These are phyloP conservation scores for Ustilago trichophora DNA, from an alignment of 1,284 basidiomycete genomes.

Conservation along the genomic window DNA sequence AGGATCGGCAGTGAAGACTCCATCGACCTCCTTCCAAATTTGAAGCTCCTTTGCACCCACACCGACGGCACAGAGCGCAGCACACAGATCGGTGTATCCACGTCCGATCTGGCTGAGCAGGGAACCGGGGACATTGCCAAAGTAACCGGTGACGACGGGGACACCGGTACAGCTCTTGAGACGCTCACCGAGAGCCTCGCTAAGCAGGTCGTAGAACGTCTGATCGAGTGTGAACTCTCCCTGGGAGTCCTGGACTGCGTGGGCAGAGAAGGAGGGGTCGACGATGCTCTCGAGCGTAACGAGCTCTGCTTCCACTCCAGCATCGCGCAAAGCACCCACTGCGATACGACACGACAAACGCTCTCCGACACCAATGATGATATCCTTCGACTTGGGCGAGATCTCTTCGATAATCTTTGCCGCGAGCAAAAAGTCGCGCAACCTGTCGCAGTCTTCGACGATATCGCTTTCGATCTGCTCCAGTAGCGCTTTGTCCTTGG, in stretches of 20 bases:
- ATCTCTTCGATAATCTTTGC: conserved; percentile 98
- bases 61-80: conserved; percentile 91
- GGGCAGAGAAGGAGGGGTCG: conserved; percentile 52
- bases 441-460: conserved; percentile 84
- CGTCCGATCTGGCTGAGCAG: conserved; percentile 90
- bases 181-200: conserved; percentile 79
- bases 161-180: conserved; percentile 76
- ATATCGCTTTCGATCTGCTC: conserved; percentile 85
- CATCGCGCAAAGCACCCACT: conserved; percentile 78
- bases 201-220: conserved; percentile 85
- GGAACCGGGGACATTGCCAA: conserved; percentile 94
- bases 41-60: conserved; percentile 87
- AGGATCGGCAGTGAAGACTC: conserved; percentile 99
- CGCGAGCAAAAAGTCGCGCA: conserved; percentile 86
- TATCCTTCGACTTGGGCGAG: conserved; percentile 90
- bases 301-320: conserved; percentile 84
- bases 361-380: conserved; percentile 93
- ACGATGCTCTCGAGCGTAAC: conserved; percentile 86
- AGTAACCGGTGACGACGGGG: conserved; percentile 76
- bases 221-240: conserved; percentile 74
- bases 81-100: conserved; percentile 94
- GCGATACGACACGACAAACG: conserved; percentile 89
- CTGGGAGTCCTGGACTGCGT: conserved; percentile 45
- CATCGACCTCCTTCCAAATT: conserved; percentile 99
- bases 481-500: conserved; percentile 71